Evolutionary conservation across 371 early-diverging fungal species (phyloP).

Genomic region (Nematocida sp.): DNA sequence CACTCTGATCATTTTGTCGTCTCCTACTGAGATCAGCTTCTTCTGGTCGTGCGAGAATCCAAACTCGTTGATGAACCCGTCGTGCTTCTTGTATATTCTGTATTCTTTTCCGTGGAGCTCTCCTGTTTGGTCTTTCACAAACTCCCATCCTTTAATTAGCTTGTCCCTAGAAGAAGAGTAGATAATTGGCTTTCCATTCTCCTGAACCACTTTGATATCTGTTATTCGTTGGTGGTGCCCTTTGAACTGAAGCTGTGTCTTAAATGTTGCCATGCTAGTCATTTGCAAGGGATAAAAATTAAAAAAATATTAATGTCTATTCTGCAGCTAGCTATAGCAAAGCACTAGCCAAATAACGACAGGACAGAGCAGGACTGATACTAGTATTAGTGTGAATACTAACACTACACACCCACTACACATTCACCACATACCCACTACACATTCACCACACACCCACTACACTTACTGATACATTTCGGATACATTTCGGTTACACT

Average conservation of each 20-base stretch:
- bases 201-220: slow-evolving; percentile 44
- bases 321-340: not conserved
- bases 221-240: slow-evolving; percentile 57
- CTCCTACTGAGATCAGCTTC: slow-evolving; percentile 56
- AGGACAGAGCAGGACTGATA: not conserved
- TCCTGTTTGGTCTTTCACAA: slow-evolving; percentile 41
- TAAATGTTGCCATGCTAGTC: slow-evolving; percentile 51
- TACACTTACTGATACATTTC: too few species aligned
- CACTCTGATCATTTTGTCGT: slow-evolving; percentile 52
- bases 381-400: not conserved
- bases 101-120: slow-evolving; percentile 30
- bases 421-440: not conserved
- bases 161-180: slow-evolving; percentile 59
- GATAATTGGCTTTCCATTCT: slow-evolving; percentile 25
- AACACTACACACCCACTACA: not conserved
- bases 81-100: slow-evolving; percentile 53
- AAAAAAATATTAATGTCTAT: slow-evolving; percentile 49
- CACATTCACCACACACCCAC: not conserved
- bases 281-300: slow-evolving; percentile 60
- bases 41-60: slow-evolving; percentile 27
- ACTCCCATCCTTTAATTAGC: slow-evolving; percentile 48
- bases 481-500: too few species aligned
- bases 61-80: slow-evolving; percentile 49
- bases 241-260: slow-evolving; percentile 39
- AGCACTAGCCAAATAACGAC: not conserved